A percentile compares a stretch with the other conserved stretches of the same genome.
Conservation (phyloP, 371 early-diverging fungal genomes). For the Dinochytrium kinnereticum region DNA sequence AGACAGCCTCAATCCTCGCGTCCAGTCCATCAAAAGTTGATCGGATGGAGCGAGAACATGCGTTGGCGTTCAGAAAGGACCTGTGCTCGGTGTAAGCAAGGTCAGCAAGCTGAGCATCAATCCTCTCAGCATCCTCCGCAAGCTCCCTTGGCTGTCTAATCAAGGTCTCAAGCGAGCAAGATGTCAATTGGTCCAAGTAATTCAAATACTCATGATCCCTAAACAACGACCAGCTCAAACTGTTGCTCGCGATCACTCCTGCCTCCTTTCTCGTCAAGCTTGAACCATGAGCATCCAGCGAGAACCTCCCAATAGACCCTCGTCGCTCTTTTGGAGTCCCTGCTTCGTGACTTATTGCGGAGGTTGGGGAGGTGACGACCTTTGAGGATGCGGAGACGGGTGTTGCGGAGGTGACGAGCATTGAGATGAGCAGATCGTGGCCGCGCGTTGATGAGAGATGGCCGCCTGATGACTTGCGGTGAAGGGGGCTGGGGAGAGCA, state of each 20-base stretch:
- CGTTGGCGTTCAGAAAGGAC: conserved; percentile 69
- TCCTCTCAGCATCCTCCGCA: conserved; percentile 58
- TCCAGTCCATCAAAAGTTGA: conserved; percentile 61
- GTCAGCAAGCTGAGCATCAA: conserved; percentile 68
- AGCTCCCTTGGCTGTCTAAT: not conserved
- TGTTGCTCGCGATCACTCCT: not conserved
- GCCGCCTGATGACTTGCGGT: not conserved
- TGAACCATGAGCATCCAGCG: not conserved
- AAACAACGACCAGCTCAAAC: conserved; percentile 5
- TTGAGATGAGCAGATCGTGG: not conserved
- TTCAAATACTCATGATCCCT: not conserved
- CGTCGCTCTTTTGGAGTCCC: not conserved
- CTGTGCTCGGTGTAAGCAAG: conserved; percentile 75
- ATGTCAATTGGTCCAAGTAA: conserved; percentile 13
- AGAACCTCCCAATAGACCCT: not conserved
- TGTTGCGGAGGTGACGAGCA: conserved; percentile 3
- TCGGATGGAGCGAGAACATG: conserved; percentile 62
- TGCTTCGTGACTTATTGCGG: not conserved
- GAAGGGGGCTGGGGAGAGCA: too few relatives aligned
- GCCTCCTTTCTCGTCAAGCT: not conserved
- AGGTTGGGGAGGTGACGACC: not conserved
- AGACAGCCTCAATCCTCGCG: conserved; percentile 57
- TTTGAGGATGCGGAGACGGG: not conserved
- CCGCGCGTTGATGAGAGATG: not conserved
- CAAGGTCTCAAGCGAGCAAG: not conserved